phyloP scores from a whole-genome alignment of 257 asterid genomes.

The Asclepias syriaca region DNA sequence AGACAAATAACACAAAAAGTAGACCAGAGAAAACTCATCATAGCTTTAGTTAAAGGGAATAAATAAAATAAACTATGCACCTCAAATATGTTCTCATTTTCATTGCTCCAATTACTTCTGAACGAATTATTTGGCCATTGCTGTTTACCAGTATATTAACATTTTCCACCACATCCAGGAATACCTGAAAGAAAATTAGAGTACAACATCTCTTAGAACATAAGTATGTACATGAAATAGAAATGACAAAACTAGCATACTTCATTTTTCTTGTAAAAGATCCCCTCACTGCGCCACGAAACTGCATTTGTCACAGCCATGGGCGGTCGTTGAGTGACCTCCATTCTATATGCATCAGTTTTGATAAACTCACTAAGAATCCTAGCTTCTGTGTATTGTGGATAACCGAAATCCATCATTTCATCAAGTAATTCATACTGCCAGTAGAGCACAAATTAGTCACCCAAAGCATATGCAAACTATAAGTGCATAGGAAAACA shows the following conservation, averaged over 20 bases:
- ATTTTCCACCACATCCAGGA: slow-evolving; percentile 49
- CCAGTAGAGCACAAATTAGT: slow-evolving; percentile 3
- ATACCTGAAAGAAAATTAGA: slow-evolving; percentile 30
- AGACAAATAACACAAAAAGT: background rate
- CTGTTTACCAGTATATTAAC: slow-evolving; percentile 44
- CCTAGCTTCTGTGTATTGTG: slow-evolving; percentile 95
- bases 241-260: slow-evolving; percentile 23
- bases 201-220: background rate
- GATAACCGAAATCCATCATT: slow-evolving; percentile 99
- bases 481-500: too few relatives aligned
- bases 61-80: slow-evolving; percentile 20
- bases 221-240: too few relatives aligned
- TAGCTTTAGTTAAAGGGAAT: background rate
- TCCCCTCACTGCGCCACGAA: slow-evolving; percentile 99
- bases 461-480: too few relatives aligned
- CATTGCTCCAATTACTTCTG: slow-evolving; percentile 47
- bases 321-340: slow-evolving; percentile 96
- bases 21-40: background rate
- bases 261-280: slow-evolving; percentile 90
- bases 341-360: slow-evolving; percentile 98
- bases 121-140: slow-evolving; percentile 45
- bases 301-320: slow-evolving; percentile 99
- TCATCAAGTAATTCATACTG: slow-evolving; percentile 98
- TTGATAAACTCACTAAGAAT: slow-evolving; percentile 97
- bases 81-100: slow-evolving; percentile 46